Conservation (phyloP, 2,329 filamentous ascomycete genomes). For the Neobulgaria alba region DNA sequence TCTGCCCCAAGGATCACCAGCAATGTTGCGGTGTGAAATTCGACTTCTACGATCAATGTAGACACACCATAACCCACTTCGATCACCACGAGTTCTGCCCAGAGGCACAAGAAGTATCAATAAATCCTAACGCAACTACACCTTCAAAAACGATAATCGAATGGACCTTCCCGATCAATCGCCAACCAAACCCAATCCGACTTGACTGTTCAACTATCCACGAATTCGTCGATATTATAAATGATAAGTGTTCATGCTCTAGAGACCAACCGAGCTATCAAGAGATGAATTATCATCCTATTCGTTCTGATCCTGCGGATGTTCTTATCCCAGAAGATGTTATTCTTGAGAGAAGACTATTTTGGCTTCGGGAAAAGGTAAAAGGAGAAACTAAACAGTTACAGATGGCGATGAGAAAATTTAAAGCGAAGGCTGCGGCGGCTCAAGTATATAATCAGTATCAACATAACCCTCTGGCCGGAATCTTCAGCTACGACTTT, state of each 20-base stretch:
- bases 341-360: not conserved
- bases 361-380: not conserved
- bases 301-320: not conserved
- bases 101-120: not conserved
- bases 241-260: not conserved
- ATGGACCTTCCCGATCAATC: not conserved
- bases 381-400: not conserved
- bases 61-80: slow-evolving; percentile 1
- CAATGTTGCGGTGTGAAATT: slow-evolving; percentile 3
- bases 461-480: not conserved
- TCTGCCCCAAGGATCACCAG: not conserved
- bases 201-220: not conserved
- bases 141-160: not conserved
- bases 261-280: not conserved
- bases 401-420: not conserved
- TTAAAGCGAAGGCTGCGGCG: not conserved
- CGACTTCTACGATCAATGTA: slow-evolving; percentile 3
- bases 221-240: not conserved
- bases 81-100: slow-evolving; percentile 1
- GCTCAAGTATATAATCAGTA: not conserved
- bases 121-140: not conserved
- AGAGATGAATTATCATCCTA: not conserved
- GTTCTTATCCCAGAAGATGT: not conserved
- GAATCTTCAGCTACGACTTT: not conserved
- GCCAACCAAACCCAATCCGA: not conserved